A percentile compares a stretch with the other conserved stretches of the same genome.
These are phyloP conservation scores for Bruguiera hainesii DNA, from an alignment of 441 rosid genomes.

Conservation along the genomic window DNA sequence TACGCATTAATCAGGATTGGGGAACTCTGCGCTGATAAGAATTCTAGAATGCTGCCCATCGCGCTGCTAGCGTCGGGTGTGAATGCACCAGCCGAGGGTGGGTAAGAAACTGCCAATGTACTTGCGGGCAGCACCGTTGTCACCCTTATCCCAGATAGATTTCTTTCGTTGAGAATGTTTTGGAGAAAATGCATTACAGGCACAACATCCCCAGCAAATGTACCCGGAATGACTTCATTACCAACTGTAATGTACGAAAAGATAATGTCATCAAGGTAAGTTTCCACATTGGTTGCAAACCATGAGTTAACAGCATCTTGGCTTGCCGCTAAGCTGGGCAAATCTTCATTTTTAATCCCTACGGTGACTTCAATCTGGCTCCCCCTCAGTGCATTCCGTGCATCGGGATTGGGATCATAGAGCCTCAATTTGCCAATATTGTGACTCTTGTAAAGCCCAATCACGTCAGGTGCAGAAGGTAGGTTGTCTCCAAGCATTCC, in stretches of 20 bases:
- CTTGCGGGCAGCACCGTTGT: constrained; percentile 51
- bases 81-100: constrained; percentile 55
- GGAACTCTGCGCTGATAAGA: constrained; percentile 42
- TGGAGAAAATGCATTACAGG: constrained; percentile 49
- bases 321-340: constrained; percentile 33
- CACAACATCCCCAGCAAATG: constrained; percentile 35
- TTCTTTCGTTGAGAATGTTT: constrained; percentile 31
- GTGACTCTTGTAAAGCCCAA: constrained; percentile 38
- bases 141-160: constrained; percentile 34
- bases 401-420: constrained; percentile 50
- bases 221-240: constrained; percentile 53
- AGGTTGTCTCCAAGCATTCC: constrained; percentile 56
- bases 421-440: constrained; percentile 44
- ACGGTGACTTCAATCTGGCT: constrained; percentile 47
- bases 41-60: constrained; percentile 41
- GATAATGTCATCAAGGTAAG: constrained; percentile 29
- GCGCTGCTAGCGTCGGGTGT: constrained; percentile 35
- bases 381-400: constrained; percentile 43
- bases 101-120: constrained; percentile 44
- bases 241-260: constrained; percentile 50
- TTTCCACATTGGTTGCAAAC: constrained; percentile 39
- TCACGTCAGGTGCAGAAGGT: constrained; percentile 49
- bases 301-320: constrained; percentile 37
- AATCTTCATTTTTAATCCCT: constrained; percentile 45
- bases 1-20: constrained; percentile 66